Evolutionary conservation across 257 asterid species (phyloP).

Genomic region (Solanum dulcamara): DNA sequence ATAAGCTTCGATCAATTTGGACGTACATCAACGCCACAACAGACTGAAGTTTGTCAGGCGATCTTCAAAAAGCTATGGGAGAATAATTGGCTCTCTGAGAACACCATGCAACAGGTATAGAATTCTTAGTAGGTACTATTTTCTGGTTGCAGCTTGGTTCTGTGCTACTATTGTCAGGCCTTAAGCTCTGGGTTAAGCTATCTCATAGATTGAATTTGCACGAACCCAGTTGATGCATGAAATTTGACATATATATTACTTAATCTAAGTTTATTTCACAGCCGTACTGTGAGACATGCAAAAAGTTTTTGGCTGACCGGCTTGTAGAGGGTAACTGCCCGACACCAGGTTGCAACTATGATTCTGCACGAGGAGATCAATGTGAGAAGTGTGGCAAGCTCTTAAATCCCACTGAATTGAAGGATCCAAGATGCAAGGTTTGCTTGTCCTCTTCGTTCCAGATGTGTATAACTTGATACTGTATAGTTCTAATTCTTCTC

Average conservation of each 20-base stretch:
- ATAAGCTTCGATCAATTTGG: slow-evolving; percentile 90
- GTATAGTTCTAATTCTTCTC: not conserved
- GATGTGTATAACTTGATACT: not conserved
- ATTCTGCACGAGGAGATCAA: slow-evolving; percentile 94
- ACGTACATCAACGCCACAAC: slow-evolving; percentile 83
- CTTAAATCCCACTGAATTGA: slow-evolving; percentile 78
- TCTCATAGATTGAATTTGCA: not conserved
- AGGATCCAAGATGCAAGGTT: slow-evolving; percentile 90
- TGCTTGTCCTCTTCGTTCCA: not conserved
- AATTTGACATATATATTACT: slow-evolving; percentile 2
- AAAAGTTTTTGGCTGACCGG: slow-evolving; percentile 78
- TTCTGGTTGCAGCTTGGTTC: not conserved
- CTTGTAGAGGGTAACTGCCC: slow-evolving; percentile 88
- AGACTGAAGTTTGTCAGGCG: slow-evolving; percentile 81
- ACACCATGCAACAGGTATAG: slow-evolving; percentile 76
- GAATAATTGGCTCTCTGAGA: slow-evolving; percentile 70
- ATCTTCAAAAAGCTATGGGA: slow-evolving; percentile 65
- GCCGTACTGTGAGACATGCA: slow-evolving; percentile 56
- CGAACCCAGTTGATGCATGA: not conserved
- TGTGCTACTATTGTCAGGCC: not conserved
- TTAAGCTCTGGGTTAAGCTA: not conserved
- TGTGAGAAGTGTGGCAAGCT: slow-evolving; percentile 90
- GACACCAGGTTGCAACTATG: slow-evolving; percentile 68
- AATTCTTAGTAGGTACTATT: not conserved
- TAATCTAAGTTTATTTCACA: not conserved